Percentiles rank a stretch among this genome's conserved stretches.
These are phyloP conservation scores for Aspergillus carbonarius DNA, from an alignment of 2,329 filamentous ascomycete genomes.

Conservation along the genomic window DNA sequence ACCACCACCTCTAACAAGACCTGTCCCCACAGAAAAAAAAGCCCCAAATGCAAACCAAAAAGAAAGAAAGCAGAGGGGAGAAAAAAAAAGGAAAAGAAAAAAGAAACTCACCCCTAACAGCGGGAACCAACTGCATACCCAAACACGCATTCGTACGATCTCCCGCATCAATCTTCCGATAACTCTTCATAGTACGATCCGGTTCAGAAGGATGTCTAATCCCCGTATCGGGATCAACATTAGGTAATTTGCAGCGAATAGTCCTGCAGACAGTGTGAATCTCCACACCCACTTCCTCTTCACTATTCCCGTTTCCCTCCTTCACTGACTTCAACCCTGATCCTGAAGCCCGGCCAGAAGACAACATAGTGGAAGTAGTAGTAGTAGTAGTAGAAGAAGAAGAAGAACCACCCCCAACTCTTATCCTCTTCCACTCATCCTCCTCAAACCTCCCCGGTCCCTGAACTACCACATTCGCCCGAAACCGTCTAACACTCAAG, in stretches of 20 bases:
- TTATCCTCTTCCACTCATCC: constrained; percentile 57
- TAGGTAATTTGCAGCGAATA: constrained; percentile 58
- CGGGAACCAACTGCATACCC: constrained; percentile 53
- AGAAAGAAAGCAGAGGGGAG: background rate
- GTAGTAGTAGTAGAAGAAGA: background rate
- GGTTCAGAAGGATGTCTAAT: constrained; percentile 50
- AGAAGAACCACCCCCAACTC: constrained; percentile 2
- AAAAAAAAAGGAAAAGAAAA: background rate
- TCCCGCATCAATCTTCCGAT: constrained; percentile 53
- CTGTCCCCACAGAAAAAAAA: background rate
- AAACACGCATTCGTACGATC: constrained; percentile 50
- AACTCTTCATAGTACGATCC: constrained; percentile 49
- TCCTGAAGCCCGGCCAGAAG: background rate
- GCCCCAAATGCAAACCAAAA: background rate
- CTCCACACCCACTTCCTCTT: constrained; percentile 21
- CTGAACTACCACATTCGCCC: constrained; percentile 58
- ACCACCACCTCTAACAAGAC: background rate
- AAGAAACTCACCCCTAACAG: constrained; percentile 24
- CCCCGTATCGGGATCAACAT: constrained; percentile 58
- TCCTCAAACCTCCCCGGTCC: constrained; percentile 56
- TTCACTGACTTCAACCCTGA: background rate
- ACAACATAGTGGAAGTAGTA: too few species aligned
- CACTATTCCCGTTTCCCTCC: background rate
- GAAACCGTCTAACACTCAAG: constrained; percentile 55
- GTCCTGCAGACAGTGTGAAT: constrained; percentile 57